Percentiles rank a stretch among this genome's conserved stretches.
Conservation (phyloP, 2,329 filamentous ascomycete genomes). For the Colletotrichum sp. region DNA sequence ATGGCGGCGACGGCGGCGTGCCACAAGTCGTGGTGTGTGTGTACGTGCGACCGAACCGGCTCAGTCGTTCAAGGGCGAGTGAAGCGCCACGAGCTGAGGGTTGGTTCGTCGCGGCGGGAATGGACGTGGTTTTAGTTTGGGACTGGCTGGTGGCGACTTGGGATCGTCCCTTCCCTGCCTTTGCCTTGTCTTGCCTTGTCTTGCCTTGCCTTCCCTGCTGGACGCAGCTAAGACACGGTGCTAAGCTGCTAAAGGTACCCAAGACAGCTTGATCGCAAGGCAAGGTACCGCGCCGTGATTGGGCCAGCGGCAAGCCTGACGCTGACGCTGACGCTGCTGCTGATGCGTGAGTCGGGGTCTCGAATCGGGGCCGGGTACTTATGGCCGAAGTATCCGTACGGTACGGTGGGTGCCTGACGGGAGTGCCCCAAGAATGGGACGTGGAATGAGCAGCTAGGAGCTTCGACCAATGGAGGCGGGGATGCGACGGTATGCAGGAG, state of each 20-base stretch:
- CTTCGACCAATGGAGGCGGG: not conserved
- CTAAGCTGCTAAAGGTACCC: not conserved
- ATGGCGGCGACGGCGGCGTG: slow-evolving; percentile 1
- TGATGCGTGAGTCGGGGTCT: not conserved
- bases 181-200: not conserved
- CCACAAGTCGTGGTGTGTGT: slow-evolving; percentile 10
- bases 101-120: slow-evolving; percentile 10
- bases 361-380: not conserved
- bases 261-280: not conserved
- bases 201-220: not conserved
- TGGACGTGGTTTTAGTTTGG: slow-evolving; percentile 18
- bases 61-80: slow-evolving; percentile 14
- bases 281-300: slow-evolving; percentile 6
- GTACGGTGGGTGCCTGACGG: not conserved
- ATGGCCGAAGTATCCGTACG: not conserved
- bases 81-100: slow-evolving; percentile 18
- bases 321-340: not conserved
- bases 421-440: not conserved
- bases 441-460: not conserved
- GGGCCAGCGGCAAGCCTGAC: not conserved
- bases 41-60: slow-evolving; percentile 6
- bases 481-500: not conserved
- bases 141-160: slow-evolving; percentile 18
- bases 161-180: slow-evolving; percentile 6
- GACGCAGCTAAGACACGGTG: not conserved